Evolutionary conservation across 2,329 filamentous ascomycete species (phyloP).

Genomic region (Geoglossum cookeanum): DNA sequence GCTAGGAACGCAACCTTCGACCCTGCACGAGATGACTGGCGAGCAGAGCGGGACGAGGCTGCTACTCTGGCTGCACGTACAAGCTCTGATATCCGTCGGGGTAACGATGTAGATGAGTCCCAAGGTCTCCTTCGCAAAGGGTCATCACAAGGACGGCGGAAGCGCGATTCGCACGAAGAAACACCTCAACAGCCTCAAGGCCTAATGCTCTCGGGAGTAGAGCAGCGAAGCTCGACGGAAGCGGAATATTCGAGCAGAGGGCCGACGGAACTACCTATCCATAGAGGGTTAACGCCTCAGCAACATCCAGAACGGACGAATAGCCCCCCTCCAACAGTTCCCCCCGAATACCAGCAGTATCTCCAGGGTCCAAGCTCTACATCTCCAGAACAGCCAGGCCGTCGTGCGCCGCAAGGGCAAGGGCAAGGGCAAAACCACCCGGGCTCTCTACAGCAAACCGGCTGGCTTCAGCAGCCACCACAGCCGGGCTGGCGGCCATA

Average conservation of each 20-base stretch:
- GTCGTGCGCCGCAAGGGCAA: background rate
- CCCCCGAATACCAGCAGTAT: background rate
- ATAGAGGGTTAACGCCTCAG: background rate
- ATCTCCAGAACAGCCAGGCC: background rate
- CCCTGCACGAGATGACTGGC: constrained; percentile 22
- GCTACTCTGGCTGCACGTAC: background rate
- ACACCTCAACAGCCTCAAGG: background rate
- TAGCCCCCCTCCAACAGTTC: background rate
- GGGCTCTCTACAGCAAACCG: background rate
- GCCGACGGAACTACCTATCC: background rate
- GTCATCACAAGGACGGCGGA: constrained; percentile 3
- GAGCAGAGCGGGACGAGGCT: constrained; percentile 8
- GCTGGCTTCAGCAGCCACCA: background rate
- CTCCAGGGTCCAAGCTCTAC: background rate
- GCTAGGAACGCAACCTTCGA: constrained; percentile 24
- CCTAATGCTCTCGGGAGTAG: background rate
- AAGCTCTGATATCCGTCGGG: constrained; percentile 1
- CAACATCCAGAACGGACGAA: background rate
- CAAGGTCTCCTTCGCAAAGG: constrained; percentile 1
- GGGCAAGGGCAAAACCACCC: background rate
- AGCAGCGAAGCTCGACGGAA: background rate
- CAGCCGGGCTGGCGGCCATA: background rate
- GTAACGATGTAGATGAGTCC: constrained; percentile 4
- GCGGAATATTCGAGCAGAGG: background rate
- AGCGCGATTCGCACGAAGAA: background rate